Conservation (phyloP, 495 filamentous ascomycete genomes). For the Lophiostoma macrostomum region DNA sequence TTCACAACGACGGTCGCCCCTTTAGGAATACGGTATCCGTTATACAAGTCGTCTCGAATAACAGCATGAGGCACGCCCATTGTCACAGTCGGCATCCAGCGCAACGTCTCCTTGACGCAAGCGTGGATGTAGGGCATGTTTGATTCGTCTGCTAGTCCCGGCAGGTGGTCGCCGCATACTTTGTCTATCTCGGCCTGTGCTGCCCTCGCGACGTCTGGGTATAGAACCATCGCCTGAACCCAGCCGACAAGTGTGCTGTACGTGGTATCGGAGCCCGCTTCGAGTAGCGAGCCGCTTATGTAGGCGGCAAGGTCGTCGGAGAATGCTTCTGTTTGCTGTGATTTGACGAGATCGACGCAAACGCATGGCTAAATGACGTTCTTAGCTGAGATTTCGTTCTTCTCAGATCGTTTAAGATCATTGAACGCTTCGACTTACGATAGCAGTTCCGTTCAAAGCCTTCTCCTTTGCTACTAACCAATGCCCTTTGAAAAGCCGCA, state of each 20-base stretch:
- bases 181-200: slow-evolving; percentile 34
- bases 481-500: slow-evolving; percentile 40
- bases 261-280: slow-evolving; percentile 31
- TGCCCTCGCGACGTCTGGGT: slow-evolving; percentile 24
- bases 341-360: slow-evolving; percentile 7
- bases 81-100: slow-evolving; percentile 15
- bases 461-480: slow-evolving; percentile 43
- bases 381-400: no score
- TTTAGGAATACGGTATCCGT: slow-evolving; percentile 16
- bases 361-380: neutral
- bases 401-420: slow-evolving; percentile 1
- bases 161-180: slow-evolving; percentile 26
- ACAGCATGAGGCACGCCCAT: slow-evolving; percentile 9
- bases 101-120: slow-evolving; percentile 22
- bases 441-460: slow-evolving; percentile 34
- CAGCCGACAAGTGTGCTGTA: slow-evolving; percentile 27
- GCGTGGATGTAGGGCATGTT: slow-evolving; percentile 19
- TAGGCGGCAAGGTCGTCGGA: slow-evolving; percentile 11
- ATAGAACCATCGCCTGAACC: slow-evolving; percentile 32
- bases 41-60: slow-evolving; percentile 24
- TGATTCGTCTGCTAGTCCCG: slow-evolving; percentile 13
- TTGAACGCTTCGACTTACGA: slow-evolving; percentile 25
- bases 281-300: slow-evolving; percentile 8
- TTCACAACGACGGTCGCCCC: slow-evolving; percentile 38
- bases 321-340: slow-evolving; percentile 5